Evolutionary conservation across 495 filamentous ascomycete species (phyloP).

Genomic region (Parachaetomium inaequale): DNA sequence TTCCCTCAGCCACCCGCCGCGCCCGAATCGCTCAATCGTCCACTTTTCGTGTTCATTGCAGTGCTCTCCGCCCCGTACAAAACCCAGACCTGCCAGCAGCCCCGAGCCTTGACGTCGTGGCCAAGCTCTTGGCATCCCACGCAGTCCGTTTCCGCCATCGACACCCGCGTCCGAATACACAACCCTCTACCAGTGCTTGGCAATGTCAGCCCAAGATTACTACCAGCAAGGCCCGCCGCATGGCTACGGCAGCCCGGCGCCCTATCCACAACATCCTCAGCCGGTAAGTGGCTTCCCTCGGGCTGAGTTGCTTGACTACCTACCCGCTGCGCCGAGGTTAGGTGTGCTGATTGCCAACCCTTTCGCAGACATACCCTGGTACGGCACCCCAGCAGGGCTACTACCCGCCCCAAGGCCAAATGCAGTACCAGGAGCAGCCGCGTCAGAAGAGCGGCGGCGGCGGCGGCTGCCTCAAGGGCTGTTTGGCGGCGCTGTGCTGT

Average conservation of each 20-base stretch:
- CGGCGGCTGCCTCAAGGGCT: constrained; percentile 60
- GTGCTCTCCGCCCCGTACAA: neutral
- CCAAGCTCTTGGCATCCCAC: constrained; percentile 12
- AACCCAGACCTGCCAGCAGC: neutral
- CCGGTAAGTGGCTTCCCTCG: constrained; percentile 19
- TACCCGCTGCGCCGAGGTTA: neutral
- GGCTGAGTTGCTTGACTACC: neutral
- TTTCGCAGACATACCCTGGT: constrained; percentile 21
- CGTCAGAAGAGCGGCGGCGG: constrained; percentile 49
- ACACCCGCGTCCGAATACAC: neutral
- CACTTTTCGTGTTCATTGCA: neutral
- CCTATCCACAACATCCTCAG: constrained; percentile 31
- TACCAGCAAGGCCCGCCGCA: constrained; percentile 31
- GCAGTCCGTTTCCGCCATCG: neutral
- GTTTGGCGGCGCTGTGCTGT: constrained; percentile 69
- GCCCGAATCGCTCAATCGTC: neutral
- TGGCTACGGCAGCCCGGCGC: constrained; percentile 17
- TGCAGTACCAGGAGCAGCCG: constrained; percentile 59
- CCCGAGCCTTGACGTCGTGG: neutral
- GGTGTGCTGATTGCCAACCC: neutral
- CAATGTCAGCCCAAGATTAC: constrained; percentile 35
- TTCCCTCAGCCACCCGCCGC: neutral
- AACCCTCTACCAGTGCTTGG: neutral
- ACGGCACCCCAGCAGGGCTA: constrained; percentile 26
- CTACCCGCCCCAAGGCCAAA: constrained; percentile 31